phyloP scores from a whole-genome alignment of 768 basidiomycete genomes.

The Rossbeevera mucosa region DNA sequence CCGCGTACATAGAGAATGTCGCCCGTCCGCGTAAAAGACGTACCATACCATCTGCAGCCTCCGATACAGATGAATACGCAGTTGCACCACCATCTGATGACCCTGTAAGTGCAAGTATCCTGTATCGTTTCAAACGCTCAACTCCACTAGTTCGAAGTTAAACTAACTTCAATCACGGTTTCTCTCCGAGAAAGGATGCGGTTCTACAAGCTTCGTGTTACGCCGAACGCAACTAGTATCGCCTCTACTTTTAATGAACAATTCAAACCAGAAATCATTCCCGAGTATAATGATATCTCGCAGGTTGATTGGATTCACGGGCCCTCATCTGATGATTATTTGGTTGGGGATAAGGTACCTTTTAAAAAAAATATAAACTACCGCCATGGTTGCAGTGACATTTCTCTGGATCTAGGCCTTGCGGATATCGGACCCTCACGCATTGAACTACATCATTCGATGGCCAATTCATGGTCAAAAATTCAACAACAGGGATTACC shows the following conservation, averaged over 20 bases:
- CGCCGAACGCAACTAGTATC: constrained; percentile 62
- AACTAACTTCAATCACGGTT: constrained; percentile 63
- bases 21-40: constrained; percentile 47
- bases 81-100: constrained; percentile 50
- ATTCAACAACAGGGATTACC: constrained; percentile 81
- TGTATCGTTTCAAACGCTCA: constrained; percentile 1
- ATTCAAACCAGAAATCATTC: constrained; percentile 81
- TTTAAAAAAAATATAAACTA: too few relatives aligned
- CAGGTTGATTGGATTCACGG: constrained; percentile 79
- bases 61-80: constrained; percentile 48
- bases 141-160: constrained; percentile 60
- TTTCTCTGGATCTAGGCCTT: constrained; percentile 49
- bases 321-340: constrained; percentile 41
- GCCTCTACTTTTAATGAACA: constrained; percentile 78
- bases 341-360: constrained; percentile 69
- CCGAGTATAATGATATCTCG: constrained; percentile 79
- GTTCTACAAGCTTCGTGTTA: constrained; percentile 78
- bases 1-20: constrained; percentile 47
- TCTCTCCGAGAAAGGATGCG: constrained; percentile 81
- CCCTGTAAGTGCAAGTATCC: constrained; percentile 42
- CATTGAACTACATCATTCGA: constrained; percentile 65
- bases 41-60: constrained; percentile 17
- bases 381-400: constrained; percentile 2
- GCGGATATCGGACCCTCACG: constrained; percentile 61
- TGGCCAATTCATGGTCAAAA: constrained; percentile 80